Percentiles rank a stretch among this genome's conserved stretches.
These are phyloP conservation scores for Rhamnella rubrinervis DNA, from an alignment of 331 rosid genomes.

Conservation along the genomic window DNA sequence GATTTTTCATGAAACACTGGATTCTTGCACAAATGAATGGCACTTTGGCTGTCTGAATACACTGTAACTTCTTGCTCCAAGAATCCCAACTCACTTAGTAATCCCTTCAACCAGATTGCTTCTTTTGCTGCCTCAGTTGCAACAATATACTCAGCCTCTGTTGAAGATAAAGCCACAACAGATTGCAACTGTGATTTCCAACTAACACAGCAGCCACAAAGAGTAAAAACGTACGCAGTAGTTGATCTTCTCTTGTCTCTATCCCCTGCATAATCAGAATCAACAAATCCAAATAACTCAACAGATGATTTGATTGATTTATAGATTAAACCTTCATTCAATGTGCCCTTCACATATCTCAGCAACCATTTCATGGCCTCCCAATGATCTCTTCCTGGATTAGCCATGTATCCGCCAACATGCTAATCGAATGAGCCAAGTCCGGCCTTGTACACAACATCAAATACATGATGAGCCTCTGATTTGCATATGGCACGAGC, in stretches of 20 bases:
- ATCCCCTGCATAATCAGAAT: not conserved
- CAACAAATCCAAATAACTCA: not conserved
- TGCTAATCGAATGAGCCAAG: not conserved
- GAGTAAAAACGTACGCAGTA: not conserved
- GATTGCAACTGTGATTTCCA: not conserved
- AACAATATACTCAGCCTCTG: not conserved
- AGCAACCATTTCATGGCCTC: not conserved
- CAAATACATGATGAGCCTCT: not conserved
- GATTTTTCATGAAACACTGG: not conserved
- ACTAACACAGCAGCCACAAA: not conserved
- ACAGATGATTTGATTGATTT: not conserved
- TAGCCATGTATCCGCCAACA: not conserved
- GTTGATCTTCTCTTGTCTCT: not conserved
- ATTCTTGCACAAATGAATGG: not conserved
- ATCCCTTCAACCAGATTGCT: not conserved
- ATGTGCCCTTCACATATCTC: not conserved
- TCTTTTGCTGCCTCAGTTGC: not conserved
- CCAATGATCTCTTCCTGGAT: not conserved
- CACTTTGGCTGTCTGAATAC: not conserved
- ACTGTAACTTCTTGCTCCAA: too few species aligned
- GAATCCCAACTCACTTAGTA: not conserved
- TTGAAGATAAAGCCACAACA: not conserved
- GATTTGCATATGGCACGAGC: not conserved
- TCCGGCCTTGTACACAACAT: not conserved
- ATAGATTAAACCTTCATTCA: too few species aligned